Conservation (phyloP, 2,329 filamentous ascomycete genomes). For the Cercospora citrullina region DNA sequence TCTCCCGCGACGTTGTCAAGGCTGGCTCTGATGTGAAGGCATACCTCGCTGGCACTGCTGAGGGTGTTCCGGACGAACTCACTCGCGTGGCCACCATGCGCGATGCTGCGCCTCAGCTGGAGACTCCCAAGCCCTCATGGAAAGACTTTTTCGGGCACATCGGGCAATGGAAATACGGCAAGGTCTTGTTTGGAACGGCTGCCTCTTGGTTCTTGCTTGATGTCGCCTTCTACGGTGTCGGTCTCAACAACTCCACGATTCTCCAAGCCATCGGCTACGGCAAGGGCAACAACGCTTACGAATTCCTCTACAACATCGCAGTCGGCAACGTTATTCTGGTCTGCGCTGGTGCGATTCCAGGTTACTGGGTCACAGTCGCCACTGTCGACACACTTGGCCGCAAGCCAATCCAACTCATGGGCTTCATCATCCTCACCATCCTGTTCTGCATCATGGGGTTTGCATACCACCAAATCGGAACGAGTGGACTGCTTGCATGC, state of each 20-base stretch:
- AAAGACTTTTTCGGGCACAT: conserved; percentile 72
- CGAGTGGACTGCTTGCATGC: conserved; percentile 46
- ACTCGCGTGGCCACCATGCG: conserved; percentile 60
- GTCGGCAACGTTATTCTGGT: conserved; percentile 78
- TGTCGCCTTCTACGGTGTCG: conserved; percentile 58
- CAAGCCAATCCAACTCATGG: conserved; percentile 71
- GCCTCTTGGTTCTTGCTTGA: conserved; percentile 84
- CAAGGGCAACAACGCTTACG: conserved; percentile 62
- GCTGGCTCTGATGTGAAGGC: conserved; percentile 70
- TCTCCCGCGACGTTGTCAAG: conserved; percentile 72
- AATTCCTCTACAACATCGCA: conserved; percentile 70
- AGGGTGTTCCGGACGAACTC: conserved; percentile 67
- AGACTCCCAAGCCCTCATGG: conserved; percentile 70
- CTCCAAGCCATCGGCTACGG: conserved; percentile 71
- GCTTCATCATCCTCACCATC: conserved; percentile 50
- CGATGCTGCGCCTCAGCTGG: conserved; percentile 56
- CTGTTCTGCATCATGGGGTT: conserved; percentile 54
- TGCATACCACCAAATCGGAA: conserved; percentile 48
- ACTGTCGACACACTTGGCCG: conserved; percentile 73
- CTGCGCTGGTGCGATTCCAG: conserved; percentile 74
- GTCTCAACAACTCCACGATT: conserved; percentile 74
- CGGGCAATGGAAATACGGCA: conserved; percentile 67
- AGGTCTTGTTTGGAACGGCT: conserved; percentile 74
- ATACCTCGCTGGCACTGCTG: conserved; percentile 67
- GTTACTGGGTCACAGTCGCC: conserved; percentile 78